phyloP scores from a whole-genome alignment of 2,329 filamentous ascomycete species.

The Alternaria ventricosa region DNA sequence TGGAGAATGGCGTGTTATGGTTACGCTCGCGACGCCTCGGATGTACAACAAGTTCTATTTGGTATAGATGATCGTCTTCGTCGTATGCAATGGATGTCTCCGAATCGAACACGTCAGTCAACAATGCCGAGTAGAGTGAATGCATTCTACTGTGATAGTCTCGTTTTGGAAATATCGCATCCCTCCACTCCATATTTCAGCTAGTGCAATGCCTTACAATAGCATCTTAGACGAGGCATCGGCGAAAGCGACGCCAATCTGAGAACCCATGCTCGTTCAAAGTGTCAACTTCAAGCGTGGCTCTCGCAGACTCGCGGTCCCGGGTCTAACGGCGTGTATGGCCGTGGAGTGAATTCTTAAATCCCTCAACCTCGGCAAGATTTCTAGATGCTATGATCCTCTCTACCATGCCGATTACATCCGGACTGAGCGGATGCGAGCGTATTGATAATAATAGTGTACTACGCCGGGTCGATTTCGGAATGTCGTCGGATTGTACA shows the following conservation, averaged over 20 bases:
- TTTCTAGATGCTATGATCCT: not conserved
- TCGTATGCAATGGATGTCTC: not conserved
- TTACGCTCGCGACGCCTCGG: not conserved
- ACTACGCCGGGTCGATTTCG: not conserved
- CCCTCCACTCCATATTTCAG: not conserved
- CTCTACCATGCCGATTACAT: not conserved
- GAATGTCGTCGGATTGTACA: not conserved
- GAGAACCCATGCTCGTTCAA: not conserved
- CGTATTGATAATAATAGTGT: not conserved
- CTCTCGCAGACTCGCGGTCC: not conserved
- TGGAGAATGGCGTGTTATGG: not conserved
- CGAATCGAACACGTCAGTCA: not conserved
- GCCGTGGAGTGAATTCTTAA: not conserved
- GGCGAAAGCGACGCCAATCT: not conserved
- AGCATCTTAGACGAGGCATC: not conserved
- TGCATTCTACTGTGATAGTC: not conserved
- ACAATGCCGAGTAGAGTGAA: not conserved
- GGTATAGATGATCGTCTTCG: not conserved
- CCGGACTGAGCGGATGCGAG: not conserved
- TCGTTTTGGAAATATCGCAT: not conserved
- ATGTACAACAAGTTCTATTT: not conserved
- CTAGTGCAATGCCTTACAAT: not conserved
- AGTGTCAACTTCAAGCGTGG: not conserved
- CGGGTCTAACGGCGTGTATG: not conserved
- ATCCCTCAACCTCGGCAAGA: not conserved